Percentiles rank a stretch among this genome's conserved stretches.
These are phyloP conservation scores for Botrytis porri DNA, from an alignment of 2,329 filamentous ascomycete species.

Conservation along the genomic window DNA sequence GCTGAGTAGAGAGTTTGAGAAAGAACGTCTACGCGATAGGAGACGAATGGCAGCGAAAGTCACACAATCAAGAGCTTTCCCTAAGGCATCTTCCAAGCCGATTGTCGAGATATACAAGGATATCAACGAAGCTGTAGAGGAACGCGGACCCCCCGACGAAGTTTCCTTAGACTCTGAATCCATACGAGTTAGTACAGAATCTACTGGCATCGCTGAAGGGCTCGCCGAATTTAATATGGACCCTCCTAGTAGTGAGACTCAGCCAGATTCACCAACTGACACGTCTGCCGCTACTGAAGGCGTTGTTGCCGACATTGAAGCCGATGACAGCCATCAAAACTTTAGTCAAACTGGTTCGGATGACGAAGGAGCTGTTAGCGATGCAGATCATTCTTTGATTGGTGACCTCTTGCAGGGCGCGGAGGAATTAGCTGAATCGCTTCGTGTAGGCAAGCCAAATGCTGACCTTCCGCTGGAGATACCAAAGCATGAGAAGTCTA, in stretches of 20 bases:
- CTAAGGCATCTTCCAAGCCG: slow-evolving; percentile 87
- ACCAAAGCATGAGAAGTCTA: slow-evolving; percentile 89
- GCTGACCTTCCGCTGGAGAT: slow-evolving; percentile 67
- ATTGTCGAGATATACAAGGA: slow-evolving; percentile 95
- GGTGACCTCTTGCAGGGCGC: slow-evolving; percentile 67
- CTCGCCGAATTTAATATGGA: slow-evolving; percentile 34
- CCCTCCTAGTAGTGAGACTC: slow-evolving; percentile 21
- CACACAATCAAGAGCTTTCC: slow-evolving; percentile 74
- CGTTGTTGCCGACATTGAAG: slow-evolving; percentile 41
- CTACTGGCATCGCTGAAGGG: slow-evolving; percentile 35
- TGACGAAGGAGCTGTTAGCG: slow-evolving; percentile 66
- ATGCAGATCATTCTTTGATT: slow-evolving; percentile 65
- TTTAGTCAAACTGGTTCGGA: slow-evolving; percentile 62
- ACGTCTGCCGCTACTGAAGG: slow-evolving; percentile 34
- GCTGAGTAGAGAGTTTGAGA: slow-evolving; percentile 84
- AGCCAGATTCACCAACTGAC: slow-evolving; percentile 34
- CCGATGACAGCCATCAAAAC: slow-evolving; percentile 45
- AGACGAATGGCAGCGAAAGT: slow-evolving; percentile 76
- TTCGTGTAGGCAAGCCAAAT: slow-evolving; percentile 52
- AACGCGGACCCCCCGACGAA: slow-evolving; percentile 66
- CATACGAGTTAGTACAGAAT: slow-evolving; percentile 35
- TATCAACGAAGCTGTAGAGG: slow-evolving; percentile 87
- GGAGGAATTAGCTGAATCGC: slow-evolving; percentile 59
- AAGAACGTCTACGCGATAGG: slow-evolving; percentile 83
- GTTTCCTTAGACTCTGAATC: slow-evolving; percentile 33